Evolutionary conservation across 164 flowering plant genomes (phyloP).

Genomic region (Nymphaea thermarum): DNA sequence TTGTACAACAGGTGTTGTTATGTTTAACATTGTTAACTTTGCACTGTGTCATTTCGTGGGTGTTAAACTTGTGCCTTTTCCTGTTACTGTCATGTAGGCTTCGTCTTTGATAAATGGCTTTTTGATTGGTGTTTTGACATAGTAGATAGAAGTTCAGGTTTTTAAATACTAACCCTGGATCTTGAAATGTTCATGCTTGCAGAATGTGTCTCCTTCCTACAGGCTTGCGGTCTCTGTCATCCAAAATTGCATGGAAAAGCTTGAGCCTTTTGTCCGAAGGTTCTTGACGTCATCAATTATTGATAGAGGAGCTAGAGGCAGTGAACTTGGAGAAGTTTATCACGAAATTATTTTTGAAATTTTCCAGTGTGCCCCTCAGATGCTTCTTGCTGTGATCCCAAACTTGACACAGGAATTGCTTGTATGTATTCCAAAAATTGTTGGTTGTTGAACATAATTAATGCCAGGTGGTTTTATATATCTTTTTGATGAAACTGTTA

Average conservation of each 20-base stretch:
- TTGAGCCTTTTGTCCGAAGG: slow-evolving; percentile 47
- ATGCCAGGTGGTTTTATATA: too few species aligned
- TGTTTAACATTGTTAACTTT: too few species aligned
- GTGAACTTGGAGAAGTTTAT: slow-evolving; percentile 62
- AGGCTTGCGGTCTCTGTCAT: slow-evolving; percentile 66
- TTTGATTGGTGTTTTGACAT: too few species aligned
- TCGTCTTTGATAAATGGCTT: too few species aligned
- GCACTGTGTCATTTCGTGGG: too few species aligned
- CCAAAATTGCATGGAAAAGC: slow-evolving; percentile 40
- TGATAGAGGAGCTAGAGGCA: slow-evolving; percentile 46
- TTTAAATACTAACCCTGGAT: too few species aligned
- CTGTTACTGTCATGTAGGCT: too few species aligned
- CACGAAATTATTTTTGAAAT: slow-evolving; percentile 73
- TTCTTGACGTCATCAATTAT: slow-evolving; percentile 61
- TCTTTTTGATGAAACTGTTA: too few species aligned
- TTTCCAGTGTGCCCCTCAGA: slow-evolving; percentile 61
- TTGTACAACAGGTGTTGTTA: too few species aligned
- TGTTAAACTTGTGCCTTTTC: too few species aligned
- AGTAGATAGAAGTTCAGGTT: too few species aligned
- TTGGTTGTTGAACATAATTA: not conserved
- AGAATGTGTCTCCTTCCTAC: slow-evolving; percentile 44
- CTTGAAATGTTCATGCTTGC: slow-evolving; percentile 5
- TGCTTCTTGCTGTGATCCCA: slow-evolving; percentile 79
- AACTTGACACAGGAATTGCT: slow-evolving; percentile 63
- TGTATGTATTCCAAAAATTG: slow-evolving; percentile 24